phyloP scores from a whole-genome alignment of 345 rosid genomes.

The Psidium guajava region DNA sequence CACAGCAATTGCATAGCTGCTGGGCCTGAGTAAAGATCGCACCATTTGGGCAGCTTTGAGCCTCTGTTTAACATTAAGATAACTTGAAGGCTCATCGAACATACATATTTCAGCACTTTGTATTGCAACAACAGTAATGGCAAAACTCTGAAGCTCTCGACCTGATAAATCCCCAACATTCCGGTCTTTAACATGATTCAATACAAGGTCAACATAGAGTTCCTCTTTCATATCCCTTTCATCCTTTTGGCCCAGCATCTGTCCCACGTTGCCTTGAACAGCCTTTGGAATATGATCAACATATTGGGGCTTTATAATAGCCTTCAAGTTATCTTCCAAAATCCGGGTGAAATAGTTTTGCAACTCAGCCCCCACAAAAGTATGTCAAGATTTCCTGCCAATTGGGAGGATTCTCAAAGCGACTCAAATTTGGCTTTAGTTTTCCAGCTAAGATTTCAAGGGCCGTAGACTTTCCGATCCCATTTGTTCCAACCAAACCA shows the following conservation, averaged over 20 bases:
- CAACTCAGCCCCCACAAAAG: conserved; percentile 91
- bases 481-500: conserved; percentile 98
- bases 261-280: conserved; percentile 88
- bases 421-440: conserved; percentile 94
- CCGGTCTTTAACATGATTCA: conserved; percentile 90
- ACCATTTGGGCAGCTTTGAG: conserved; percentile 95
- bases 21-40: conserved; percentile 80
- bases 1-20: conserved; percentile 92
- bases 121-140: conserved; percentile 88
- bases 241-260: conserved; percentile 87
- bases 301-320: conserved; percentile 95
- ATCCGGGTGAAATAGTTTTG: conserved; percentile 97
- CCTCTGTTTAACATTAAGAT: conserved; percentile 97
- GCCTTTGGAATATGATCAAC: conserved; percentile 97
- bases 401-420: conserved; percentile 96
- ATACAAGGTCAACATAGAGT: conserved; percentile 72
- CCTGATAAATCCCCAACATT: conserved; percentile 91
- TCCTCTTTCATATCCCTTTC: conserved; percentile 69
- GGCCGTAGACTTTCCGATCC: conserved; percentile 97
- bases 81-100: conserved; percentile 99
- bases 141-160: conserved; percentile 98
- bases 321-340: conserved; percentile 92
- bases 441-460: conserved; percentile 92
- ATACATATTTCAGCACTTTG: conserved; percentile 98
- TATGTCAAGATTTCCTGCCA: conserved; percentile 99